These are phyloP conservation scores for Ogataea ramenticola DNA, from an alignment of 805 yeast genomes.

Conservation along the genomic window DNA sequence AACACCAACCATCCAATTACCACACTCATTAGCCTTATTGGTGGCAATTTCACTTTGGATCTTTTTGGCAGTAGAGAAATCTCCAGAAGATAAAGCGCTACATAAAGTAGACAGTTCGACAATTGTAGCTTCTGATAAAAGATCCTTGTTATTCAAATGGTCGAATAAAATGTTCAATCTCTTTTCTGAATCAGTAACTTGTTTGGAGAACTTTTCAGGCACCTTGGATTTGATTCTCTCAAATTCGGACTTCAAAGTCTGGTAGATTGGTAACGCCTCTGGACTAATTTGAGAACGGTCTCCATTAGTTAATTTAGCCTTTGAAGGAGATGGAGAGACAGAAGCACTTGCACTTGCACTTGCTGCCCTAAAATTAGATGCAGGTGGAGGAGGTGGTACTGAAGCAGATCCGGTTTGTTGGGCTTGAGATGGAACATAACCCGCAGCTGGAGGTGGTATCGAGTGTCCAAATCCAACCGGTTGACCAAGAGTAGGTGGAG, in stretches of 20 bases:
- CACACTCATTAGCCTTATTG: slow-evolving; percentile 63
- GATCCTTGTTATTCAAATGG: slow-evolving; percentile 67
- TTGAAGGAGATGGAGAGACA: slow-evolving; percentile 8
- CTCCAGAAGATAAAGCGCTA: slow-evolving; percentile 40
- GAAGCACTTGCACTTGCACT: not conserved
- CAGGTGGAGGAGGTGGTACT: slow-evolving; percentile 12
- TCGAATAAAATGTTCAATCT: slow-evolving; percentile 71
- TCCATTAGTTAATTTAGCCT: slow-evolving; percentile 28
- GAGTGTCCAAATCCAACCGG: not conserved
- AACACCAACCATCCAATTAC: slow-evolving; percentile 90
- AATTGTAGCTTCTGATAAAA: slow-evolving; percentile 51
- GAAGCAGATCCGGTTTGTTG: slow-evolving; percentile 16
- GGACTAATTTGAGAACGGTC: slow-evolving; percentile 64
- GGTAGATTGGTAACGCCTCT: slow-evolving; percentile 48
- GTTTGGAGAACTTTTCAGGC: slow-evolving; percentile 68
- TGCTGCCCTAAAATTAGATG: slow-evolving; percentile 8
- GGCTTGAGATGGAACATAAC: slow-evolving; percentile 1
- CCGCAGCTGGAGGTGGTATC: slow-evolving; percentile 9
- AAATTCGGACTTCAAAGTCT: slow-evolving; percentile 47
- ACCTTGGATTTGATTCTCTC: slow-evolving; percentile 61
- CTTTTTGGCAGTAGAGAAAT: slow-evolving; percentile 52
- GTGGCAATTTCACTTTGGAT: slow-evolving; percentile 55
- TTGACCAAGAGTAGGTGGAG: not conserved
- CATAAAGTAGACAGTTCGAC: slow-evolving; percentile 45
- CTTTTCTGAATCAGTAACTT: slow-evolving; percentile 73